phyloP scores from a whole-genome alignment of 2,329 filamentous ascomycete species.

The Seiridium unicorne region DNA sequence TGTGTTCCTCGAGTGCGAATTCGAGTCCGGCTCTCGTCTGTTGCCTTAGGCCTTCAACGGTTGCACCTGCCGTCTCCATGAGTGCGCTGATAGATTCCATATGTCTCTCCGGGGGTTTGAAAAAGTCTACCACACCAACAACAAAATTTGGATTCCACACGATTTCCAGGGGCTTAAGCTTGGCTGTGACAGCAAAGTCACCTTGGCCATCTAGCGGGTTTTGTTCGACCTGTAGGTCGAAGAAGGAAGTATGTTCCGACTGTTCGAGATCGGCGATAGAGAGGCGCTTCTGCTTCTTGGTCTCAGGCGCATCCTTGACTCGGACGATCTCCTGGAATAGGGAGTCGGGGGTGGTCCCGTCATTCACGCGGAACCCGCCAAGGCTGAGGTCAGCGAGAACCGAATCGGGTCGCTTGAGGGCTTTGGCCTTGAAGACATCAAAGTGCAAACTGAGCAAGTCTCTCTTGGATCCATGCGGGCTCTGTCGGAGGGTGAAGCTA shows the following conservation, averaged over 20 bases:
- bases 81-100: conserved; percentile 98
- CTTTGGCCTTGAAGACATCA: conserved; percentile 89
- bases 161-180: conserved; percentile 92
- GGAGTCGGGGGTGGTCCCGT: conserved; percentile 89
- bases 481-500: conserved; percentile 89
- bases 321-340: conserved; percentile 93
- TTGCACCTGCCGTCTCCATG: conserved; percentile 93
- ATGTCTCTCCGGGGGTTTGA: conserved; percentile 91
- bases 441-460: conserved; percentile 92
- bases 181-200: conserved; percentile 85
- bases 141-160: conserved; percentile 97
- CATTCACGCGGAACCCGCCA: conserved; percentile 89
- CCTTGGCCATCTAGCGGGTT: conserved; percentile 92
- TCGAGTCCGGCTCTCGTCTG: conserved; percentile 95
- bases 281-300: conserved; percentile 43
- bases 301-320: conserved; percentile 79
- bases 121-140: conserved; percentile 89
- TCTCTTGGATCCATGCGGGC: conserved; percentile 71
- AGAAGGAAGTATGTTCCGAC: conserved; percentile 71
- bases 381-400: conserved; percentile 85
- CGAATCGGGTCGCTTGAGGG: conserved; percentile 86
- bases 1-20: conserved; percentile 95
- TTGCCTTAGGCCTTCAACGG: conserved; percentile 89
- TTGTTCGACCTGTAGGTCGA: conserved; percentile 88
- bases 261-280: conserved; percentile 54